Conservation (phyloP, 768 basidiomycete species). For the Asterophora lycoperdoides region DNA sequence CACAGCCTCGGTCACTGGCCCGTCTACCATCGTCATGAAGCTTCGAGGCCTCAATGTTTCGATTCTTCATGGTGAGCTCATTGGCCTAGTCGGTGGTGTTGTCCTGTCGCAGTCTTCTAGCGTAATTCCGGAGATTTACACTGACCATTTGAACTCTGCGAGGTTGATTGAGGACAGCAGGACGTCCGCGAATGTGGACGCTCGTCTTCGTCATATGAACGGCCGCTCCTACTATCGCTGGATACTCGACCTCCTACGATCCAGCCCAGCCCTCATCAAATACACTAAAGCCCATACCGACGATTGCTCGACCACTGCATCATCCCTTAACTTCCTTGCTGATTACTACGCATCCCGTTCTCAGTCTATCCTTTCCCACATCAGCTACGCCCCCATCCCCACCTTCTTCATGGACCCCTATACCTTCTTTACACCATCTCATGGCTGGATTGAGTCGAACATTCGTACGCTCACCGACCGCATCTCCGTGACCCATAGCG, state of each 20-base stretch:
- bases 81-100: slow-evolving; percentile 17
- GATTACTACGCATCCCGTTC: slow-evolving; percentile 11
- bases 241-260: slow-evolving; percentile 12
- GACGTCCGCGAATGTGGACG: not conserved
- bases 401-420: slow-evolving; percentile 18
- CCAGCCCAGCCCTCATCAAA: not conserved
- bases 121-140: slow-evolving; percentile 7
- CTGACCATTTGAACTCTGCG: slow-evolving; percentile 23
- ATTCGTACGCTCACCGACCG: slow-evolving; percentile 5
- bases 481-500: no score
- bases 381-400: slow-evolving; percentile 11
- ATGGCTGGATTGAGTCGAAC: slow-evolving; percentile 19
- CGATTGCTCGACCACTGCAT: not conserved
- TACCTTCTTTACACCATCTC: slow-evolving; percentile 7
- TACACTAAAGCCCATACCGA: slow-evolving; percentile 9
- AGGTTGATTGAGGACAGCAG: slow-evolving; percentile 17
- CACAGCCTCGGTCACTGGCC: slow-evolving; percentile 12
- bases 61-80: slow-evolving; percentile 19
- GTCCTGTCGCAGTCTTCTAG: slow-evolving; percentile 3
- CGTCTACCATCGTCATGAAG: no score
- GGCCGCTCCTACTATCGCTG: slow-evolving; percentile 22
- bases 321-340: slow-evolving; percentile 5
- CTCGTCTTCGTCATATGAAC: slow-evolving; percentile 17
- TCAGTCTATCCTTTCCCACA: not conserved
- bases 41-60: slow-evolving; percentile 15